Evolutionary conservation across 495 filamentous ascomycete genomes (phyloP).

Genomic region (Penicillium pulvis): DNA sequence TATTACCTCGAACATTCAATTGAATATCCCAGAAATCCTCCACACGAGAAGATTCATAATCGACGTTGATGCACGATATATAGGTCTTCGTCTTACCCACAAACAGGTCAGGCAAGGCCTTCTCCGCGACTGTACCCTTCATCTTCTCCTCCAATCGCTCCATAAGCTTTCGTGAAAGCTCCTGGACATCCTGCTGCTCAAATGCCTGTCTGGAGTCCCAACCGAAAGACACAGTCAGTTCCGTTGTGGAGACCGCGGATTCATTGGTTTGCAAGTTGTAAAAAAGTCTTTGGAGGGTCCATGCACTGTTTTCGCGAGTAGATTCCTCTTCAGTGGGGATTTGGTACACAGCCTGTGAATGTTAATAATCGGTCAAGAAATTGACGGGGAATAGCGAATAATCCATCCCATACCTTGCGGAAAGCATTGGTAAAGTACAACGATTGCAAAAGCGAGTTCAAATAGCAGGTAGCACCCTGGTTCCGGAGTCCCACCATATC

Average conservation of each 20-base stretch:
- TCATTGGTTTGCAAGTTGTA: slow-evolving; percentile 87
- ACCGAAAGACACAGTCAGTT: slow-evolving; percentile 93
- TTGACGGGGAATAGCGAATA: slow-evolving; percentile 10
- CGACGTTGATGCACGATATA: slow-evolving; percentile 97
- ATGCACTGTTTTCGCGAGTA: slow-evolving; percentile 83
- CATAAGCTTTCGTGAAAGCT: slow-evolving; percentile 94
- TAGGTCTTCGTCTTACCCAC: slow-evolving; percentile 98
- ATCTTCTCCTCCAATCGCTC: slow-evolving; percentile 94
- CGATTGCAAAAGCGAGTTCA: slow-evolving; percentile 96
- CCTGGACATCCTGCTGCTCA: slow-evolving; percentile 98
- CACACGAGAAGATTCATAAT: slow-evolving; percentile 89
- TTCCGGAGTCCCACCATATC: slow-evolving; percentile 97
- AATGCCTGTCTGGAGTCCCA: slow-evolving; percentile 99
- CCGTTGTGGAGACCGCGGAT: slow-evolving; percentile 80
- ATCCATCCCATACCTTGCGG: slow-evolving; percentile 68
- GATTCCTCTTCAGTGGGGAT: slow-evolving; percentile 88
- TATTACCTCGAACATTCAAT: slow-evolving; percentile 92
- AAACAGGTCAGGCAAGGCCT: slow-evolving; percentile 85
- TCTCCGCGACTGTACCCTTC: slow-evolving; percentile 96
- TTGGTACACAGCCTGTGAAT: slow-evolving; percentile 82
- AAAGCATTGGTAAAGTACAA: slow-evolving; percentile 97
- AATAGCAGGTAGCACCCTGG: slow-evolving; percentile 96
- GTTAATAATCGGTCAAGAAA: not conserved
- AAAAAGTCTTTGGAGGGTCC: slow-evolving; percentile 91
- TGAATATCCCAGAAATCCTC: slow-evolving; percentile 99